Percentiles rank a stretch among this genome's conserved stretches.
Conservation (phyloP, 2,329 filamentous ascomycete species). For the Torrubiella hemipterigena region DNA sequence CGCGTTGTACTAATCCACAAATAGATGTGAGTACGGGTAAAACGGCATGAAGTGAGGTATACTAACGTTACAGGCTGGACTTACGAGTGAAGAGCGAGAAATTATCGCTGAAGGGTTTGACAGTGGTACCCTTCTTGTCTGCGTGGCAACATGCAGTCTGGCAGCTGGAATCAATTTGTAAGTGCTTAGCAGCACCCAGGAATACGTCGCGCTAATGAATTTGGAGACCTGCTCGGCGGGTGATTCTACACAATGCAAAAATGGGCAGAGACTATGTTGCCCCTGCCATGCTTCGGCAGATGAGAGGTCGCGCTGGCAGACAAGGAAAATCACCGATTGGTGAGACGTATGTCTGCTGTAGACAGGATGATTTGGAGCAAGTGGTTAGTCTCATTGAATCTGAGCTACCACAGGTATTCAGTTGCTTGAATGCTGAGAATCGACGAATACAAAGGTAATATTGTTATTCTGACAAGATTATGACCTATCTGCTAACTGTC, state of each 20-base stretch:
- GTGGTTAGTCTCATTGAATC: constrained; percentile 61
- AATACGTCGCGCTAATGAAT: constrained; percentile 5
- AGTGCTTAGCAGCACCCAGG: constrained; percentile 5
- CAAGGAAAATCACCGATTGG: constrained; percentile 70
- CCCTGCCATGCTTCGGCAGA: constrained; percentile 68
- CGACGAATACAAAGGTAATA: constrained; percentile 51
- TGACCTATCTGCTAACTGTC: too few species aligned
- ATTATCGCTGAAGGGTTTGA: constrained; percentile 62
- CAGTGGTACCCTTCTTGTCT: constrained; percentile 52
- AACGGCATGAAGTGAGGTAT: neutral
- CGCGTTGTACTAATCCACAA: neutral
- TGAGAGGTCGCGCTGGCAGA: constrained; percentile 65
- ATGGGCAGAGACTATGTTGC: constrained; percentile 71
- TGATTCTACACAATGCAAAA: constrained; percentile 62
- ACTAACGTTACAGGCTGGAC: constrained; percentile 37
- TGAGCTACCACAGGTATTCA: constrained; percentile 57
- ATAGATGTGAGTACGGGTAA: constrained; percentile 23
- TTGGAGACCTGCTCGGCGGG: constrained; percentile 48
- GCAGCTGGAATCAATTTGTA: constrained; percentile 71
- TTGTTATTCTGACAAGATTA: neutral
- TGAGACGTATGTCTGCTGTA: constrained; percentile 67
- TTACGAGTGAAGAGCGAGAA: constrained; percentile 66
- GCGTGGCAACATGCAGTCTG: constrained; percentile 67
- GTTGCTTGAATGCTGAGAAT: constrained; percentile 56
- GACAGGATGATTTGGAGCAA: constrained; percentile 53